These are phyloP conservation scores for Blastobotrys muscicola DNA, from an alignment of 805 yeast genomes.

Conservation along the genomic window DNA sequence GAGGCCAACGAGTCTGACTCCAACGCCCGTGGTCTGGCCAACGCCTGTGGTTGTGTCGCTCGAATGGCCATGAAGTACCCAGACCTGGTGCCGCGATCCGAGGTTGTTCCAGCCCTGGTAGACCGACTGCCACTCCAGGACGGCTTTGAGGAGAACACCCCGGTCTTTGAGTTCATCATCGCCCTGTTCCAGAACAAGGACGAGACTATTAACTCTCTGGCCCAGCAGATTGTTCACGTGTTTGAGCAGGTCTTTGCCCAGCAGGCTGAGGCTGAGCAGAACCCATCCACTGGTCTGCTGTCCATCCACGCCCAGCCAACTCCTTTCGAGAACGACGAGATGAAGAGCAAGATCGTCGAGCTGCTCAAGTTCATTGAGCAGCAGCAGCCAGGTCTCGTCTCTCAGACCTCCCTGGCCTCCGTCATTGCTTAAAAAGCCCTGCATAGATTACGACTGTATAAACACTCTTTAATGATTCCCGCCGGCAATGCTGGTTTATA, in stretches of 20 bases:
- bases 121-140: slow-evolving; percentile 76
- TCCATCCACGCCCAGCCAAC: slow-evolving; percentile 31
- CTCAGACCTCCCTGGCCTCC: slow-evolving; percentile 7
- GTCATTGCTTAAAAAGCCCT: background rate
- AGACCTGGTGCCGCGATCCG: slow-evolving; percentile 62
- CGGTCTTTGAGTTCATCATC: slow-evolving; percentile 71
- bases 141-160: slow-evolving; percentile 87
- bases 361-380: slow-evolving; percentile 65
- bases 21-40: slow-evolving; percentile 77
- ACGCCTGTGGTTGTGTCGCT: slow-evolving; percentile 95
- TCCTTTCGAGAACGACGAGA: slow-evolving; percentile 67
- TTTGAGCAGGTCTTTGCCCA: slow-evolving; percentile 64
- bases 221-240: slow-evolving; percentile 45
- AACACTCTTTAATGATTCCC: background rate
- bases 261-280: slow-evolving; percentile 54
- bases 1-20: slow-evolving; percentile 66
- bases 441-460: background rate
- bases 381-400: slow-evolving; percentile 42
- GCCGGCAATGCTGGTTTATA: background rate
- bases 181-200: slow-evolving; percentile 59
- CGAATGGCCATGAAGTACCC: slow-evolving; percentile 74
- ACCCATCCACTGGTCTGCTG: background rate
- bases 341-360: slow-evolving; percentile 53
- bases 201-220: slow-evolving; percentile 36
- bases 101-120: slow-evolving; percentile 63